Evolutionary conservation across 495 filamentous ascomycete species (phyloP).

Genomic region (Tuber indicum): DNA sequence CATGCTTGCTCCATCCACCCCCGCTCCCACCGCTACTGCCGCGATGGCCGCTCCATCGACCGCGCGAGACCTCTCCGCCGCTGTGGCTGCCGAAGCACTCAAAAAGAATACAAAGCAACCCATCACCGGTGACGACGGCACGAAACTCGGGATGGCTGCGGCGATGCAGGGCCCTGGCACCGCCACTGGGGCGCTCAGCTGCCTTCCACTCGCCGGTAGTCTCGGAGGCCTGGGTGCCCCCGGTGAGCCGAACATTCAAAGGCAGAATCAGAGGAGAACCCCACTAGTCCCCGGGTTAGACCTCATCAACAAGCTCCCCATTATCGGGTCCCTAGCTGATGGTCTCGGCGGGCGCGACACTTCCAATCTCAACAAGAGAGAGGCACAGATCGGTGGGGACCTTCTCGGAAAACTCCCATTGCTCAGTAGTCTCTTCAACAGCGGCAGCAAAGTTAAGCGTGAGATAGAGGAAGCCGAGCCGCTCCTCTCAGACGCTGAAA

Average conservation of each 20-base stretch:
- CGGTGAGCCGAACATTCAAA: background rate
- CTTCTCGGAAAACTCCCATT: background rate
- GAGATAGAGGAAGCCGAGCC: background rate
- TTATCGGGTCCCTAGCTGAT: background rate
- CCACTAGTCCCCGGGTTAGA: constrained; percentile 1
- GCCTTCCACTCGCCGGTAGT: constrained; percentile 18
- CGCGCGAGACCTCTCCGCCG: background rate
- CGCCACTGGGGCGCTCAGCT: constrained; percentile 10
- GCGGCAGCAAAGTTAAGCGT: constrained; percentile 9
- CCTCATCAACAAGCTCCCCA: background rate
- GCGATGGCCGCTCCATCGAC: background rate
- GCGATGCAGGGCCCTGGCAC: constrained; percentile 27
- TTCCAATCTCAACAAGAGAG: constrained; percentile 10
- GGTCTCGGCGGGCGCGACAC: constrained; percentile 8
- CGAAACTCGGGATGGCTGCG: constrained; percentile 25
- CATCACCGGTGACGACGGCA: constrained; percentile 27
- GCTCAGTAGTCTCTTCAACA: background rate
- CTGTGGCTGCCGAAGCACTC: background rate
- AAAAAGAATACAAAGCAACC: constrained; percentile 7
- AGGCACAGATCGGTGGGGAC: background rate
- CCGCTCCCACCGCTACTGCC: constrained; percentile 3
- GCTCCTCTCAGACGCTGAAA: background rate
- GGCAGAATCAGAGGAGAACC: constrained; percentile 8
- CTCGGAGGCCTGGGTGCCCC: constrained; percentile 20
- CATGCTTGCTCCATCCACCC: constrained; percentile 8